phyloP scores from a whole-genome alignment of 2,329 filamentous ascomycete genomes.

The Pseudocercospora vitis region DNA sequence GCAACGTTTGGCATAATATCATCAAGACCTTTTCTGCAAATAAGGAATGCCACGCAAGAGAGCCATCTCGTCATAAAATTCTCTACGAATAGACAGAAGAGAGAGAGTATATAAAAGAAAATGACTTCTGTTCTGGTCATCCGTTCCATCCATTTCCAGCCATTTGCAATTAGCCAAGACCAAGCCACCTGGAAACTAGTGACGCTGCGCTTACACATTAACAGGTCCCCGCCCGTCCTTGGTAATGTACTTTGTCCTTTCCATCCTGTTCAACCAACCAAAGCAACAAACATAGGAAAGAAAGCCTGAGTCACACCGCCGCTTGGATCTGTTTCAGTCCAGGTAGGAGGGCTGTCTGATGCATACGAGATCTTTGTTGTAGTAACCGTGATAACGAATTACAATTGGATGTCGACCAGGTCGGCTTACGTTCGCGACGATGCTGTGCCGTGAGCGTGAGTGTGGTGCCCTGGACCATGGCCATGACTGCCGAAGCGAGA shows the following conservation, averaged over 20 bases:
- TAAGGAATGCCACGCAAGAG: background rate
- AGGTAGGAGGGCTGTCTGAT: background rate
- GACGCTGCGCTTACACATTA: slow-evolving; percentile 1
- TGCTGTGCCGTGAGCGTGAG: slow-evolving; percentile 16
- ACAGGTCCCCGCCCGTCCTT: background rate
- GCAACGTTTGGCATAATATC: no score
- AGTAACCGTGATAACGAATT: no score
- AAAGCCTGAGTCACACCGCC: background rate
- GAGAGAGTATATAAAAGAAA: background rate
- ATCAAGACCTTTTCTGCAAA: no score
- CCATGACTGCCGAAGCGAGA: slow-evolving; percentile 18
- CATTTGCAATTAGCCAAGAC: no score
- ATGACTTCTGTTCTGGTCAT: background rate
- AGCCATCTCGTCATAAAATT: slow-evolving; percentile 12
- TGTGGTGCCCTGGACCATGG: slow-evolving; percentile 12
- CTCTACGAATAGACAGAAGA: slow-evolving; percentile 4
- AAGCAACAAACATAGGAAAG: background rate
- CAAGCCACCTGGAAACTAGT: background rate
- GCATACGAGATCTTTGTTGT: background rate
- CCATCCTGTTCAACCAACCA: background rate
- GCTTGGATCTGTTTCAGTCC: background rate
- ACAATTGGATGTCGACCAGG: background rate
- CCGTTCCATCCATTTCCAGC: background rate
- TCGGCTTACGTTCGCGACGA: slow-evolving; percentile 12
- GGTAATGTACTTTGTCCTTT: background rate